Conservation (phyloP, 2,329 filamentous ascomycete genomes). For the Apiospora arundinis region DNA sequence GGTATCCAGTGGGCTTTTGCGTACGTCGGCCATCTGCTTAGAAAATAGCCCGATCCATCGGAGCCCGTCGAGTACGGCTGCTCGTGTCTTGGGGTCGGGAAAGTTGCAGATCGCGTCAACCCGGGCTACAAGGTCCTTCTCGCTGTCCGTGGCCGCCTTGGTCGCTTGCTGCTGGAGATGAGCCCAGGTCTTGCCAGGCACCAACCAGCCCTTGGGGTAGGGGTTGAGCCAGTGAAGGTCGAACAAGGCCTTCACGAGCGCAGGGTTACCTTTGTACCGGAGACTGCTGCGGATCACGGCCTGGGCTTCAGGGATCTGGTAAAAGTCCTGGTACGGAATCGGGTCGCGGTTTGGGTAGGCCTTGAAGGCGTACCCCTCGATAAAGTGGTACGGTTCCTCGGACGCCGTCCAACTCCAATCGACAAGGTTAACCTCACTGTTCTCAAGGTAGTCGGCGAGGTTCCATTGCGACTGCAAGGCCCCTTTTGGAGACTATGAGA, state of each 20-base stretch:
- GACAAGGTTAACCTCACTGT: conserved; percentile 57
- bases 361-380: conserved; percentile 64
- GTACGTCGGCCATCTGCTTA: not conserved
- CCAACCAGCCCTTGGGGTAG: conserved; percentile 28
- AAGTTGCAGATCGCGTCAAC: too few species aligned
- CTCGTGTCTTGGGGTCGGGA: too few species aligned
- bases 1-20: conserved; percentile 72
- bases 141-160: too few species aligned
- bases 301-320: conserved; percentile 72
- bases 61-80: not conserved
- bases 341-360: conserved; percentile 76
- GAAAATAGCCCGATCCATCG: not conserved
- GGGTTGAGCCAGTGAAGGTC: conserved; percentile 67
- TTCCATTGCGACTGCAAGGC: conserved; percentile 72
- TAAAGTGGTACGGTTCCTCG: conserved; percentile 71
- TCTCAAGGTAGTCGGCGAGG: conserved; percentile 67
- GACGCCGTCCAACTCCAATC: conserved; percentile 65
- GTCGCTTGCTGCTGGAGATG: conserved; percentile 29
- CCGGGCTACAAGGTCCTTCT: too few species aligned
- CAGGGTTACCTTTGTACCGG: conserved; percentile 71
- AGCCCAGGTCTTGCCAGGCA: conserved; percentile 28
- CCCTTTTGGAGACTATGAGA: conserved; percentile 71
- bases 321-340: conserved; percentile 69
- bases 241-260: conserved; percentile 71
- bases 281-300: conserved; percentile 72